A percentile compares a stretch with the other conserved stretches of the same genome.
phyloP scores from a whole-genome alignment of 2,329 filamentous ascomycete genomes.

The Emmonsiellopsis sp. region DNA sequence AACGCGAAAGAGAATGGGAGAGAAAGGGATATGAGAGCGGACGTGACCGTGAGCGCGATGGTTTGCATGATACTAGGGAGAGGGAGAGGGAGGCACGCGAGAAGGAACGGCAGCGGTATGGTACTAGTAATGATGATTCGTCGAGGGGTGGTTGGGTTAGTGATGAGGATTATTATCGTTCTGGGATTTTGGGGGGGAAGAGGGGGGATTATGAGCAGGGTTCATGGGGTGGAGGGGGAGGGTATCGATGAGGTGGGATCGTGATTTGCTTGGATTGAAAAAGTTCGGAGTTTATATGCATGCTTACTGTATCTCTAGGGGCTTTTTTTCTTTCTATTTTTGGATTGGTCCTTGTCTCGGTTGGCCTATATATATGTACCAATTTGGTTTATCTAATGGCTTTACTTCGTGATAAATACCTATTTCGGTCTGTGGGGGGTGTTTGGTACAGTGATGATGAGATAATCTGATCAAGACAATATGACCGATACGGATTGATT shows the following conservation, averaged over 20 bases:
- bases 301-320: too few species aligned
- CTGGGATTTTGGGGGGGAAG: constrained; percentile 12
- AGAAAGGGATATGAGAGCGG: constrained; percentile 4
- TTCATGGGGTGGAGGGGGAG: background rate
- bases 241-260: background rate
- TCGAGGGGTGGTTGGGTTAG: constrained; percentile 20
- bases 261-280: too few species aligned
- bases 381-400: too few species aligned
- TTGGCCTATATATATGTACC: too few species aligned
- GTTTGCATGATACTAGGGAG: background rate
- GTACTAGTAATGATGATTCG: constrained; percentile 13
- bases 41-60: constrained; percentile 5
- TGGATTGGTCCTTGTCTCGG: too few species aligned
- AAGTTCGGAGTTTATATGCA: too few species aligned
- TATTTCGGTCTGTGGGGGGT: too few species aligned
- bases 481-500: too few species aligned
- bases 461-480: too few species aligned
- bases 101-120: constrained; percentile 16
- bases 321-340: too few species aligned
- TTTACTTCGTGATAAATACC: too few species aligned
- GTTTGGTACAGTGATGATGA: too few species aligned
- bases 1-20: background rate
- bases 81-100: constrained; percentile 16
- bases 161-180: constrained; percentile 32
- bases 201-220: constrained; percentile 18